Conservation (phyloP, 2,329 filamentous ascomycete species). For the Parastagonospora avenae region DNA sequence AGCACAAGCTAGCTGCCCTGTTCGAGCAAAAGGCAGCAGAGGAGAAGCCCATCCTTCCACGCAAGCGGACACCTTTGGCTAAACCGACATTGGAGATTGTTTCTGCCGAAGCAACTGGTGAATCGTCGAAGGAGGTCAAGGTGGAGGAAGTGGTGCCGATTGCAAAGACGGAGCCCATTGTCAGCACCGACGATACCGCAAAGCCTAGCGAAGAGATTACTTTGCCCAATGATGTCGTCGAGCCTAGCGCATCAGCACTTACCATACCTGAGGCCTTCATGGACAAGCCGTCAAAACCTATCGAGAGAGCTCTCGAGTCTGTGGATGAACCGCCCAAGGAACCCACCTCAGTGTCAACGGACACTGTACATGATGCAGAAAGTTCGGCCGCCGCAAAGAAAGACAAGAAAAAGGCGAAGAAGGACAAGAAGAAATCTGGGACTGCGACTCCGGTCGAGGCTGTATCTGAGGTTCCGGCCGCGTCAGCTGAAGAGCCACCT, state of each 20-base stretch:
- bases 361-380: constrained; percentile 1
- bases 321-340: constrained; percentile 3
- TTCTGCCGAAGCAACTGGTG: not conserved
- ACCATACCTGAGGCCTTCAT: not conserved
- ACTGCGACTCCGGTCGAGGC: constrained; percentile 1
- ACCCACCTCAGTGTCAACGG: constrained; percentile 9
- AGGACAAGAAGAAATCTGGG: constrained; percentile 31
- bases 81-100: not conserved
- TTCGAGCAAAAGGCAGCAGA: constrained; percentile 16
- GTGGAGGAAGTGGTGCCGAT: not conserved
- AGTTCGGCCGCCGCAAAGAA: constrained; percentile 7
- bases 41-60: not conserved
- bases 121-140: not conserved
- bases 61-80: not conserved
- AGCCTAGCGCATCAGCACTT: not conserved
- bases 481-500: too few relatives aligned
- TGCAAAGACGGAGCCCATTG: not conserved
- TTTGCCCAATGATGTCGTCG: not conserved
- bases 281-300: not conserved
- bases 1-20: constrained; percentile 21
- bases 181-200: not conserved
- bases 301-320: not conserved
- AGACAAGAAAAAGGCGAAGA: constrained; percentile 31
- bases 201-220: not conserved
- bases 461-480: too few relatives aligned